Base-by-base conservation (phyloP, 2,329 filamentous ascomycete genomes). In the Xylogone sp. region DNA sequence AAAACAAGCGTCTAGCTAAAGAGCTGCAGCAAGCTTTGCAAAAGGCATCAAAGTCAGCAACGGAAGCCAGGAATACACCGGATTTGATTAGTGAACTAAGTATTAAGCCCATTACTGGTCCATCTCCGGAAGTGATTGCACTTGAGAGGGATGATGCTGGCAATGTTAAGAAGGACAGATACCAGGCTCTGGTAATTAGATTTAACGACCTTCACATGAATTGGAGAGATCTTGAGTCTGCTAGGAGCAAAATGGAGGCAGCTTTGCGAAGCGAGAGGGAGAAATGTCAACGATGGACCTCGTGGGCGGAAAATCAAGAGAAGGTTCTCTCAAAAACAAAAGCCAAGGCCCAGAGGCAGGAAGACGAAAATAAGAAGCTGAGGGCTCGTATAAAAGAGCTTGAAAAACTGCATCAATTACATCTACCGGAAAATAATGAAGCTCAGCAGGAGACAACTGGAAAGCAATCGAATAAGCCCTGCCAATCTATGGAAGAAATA, bases 1-100 rank as follows among this genome's bases (percentile, higher is more conserved):
- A 64, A 47, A 62, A 63, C 46, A 55, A 59, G 34, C 53, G 53
- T 9, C 50, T 62, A 12, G 48, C 51, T 3, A 43, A 24, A 21
- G 56, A 56, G 42, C 45, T 61, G 2, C 39, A 59, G 21, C 48
- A 56, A 22, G 46, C 51, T 3, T 18, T 55, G 4, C 43, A 49
- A 47, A 49, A 46, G 52, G 21, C 45, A 13, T 39, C 34, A 39
- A 16, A 6, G 8, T 39, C 34, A 4, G 13, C n/a, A 39, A 39
- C 8, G 5, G 10, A 16, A 16, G 5, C 34, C n/a, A 18, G 34
- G n/a, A 39, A 39, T 39, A 39, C 10, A 39, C 34, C n/a, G 13
- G 34, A 18, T 5, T 7, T 18, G 5, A 16, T 16, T 18, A 16
- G 34, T 39, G 34, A 18, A 7, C 34, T 7, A 7, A 10, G 10